Evolutionary conservation across 2,329 filamentous ascomycete genomes (phyloP).

Genomic region (Pochonia chlamydosporia): DNA sequence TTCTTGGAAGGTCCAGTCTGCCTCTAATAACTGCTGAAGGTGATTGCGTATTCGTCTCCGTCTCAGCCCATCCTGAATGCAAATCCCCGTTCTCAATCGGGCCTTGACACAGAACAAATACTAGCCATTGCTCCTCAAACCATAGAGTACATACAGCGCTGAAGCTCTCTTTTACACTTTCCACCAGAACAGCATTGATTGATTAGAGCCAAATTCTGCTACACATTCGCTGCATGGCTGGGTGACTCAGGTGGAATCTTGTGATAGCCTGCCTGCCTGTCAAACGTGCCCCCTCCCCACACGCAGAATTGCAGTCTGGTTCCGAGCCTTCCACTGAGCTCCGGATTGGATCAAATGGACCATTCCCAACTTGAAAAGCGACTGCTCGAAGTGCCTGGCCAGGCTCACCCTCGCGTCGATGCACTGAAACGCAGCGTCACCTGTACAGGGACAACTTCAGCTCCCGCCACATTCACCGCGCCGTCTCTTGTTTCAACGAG

Average conservation of each 20-base stretch:
- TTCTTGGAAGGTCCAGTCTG: no score
- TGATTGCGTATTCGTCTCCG: no score
- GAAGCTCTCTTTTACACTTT: not conserved
- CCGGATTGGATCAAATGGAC: not conserved
- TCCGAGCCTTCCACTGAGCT: not conserved
- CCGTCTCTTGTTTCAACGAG: constrained; percentile 17
- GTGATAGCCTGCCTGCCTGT: not conserved
- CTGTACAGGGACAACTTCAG: not conserved
- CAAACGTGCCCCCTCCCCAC: not conserved
- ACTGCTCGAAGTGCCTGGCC: not conserved
- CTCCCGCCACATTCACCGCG: constrained; percentile 1
- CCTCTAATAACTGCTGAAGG: no score
- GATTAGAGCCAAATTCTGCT: no score
- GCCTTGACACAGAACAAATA: not conserved
- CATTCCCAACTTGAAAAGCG: constrained; percentile 1
- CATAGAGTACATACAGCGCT: not conserved
- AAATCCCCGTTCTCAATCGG: not conserved
- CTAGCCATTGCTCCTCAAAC: not conserved
- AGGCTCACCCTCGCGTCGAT: constrained; percentile 6
- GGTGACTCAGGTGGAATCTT: not conserved
- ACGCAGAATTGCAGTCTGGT: not conserved
- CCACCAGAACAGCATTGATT: not conserved
- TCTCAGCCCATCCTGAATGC: not conserved
- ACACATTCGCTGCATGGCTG: not conserved
- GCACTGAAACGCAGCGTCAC: constrained; percentile 9